Evolutionary conservation across 1,284 basidiomycete species (phyloP).

Genomic region (Salmacisia buchloeana): DNA sequence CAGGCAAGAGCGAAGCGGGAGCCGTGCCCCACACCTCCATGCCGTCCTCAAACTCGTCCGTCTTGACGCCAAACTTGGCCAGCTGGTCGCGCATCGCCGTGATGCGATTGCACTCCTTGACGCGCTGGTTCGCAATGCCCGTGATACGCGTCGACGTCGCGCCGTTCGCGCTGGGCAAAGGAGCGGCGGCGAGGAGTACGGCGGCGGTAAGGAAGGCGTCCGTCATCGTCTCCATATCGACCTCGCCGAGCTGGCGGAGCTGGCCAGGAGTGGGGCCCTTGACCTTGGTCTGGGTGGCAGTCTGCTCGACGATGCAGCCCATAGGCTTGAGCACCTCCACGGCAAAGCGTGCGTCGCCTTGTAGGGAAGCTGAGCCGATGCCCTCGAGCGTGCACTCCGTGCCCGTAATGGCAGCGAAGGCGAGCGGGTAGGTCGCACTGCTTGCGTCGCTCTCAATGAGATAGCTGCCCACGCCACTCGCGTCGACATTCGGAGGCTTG

Average conservation of each 20-base stretch:
- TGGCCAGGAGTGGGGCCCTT: slow-evolving; percentile 75
- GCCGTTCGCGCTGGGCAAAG: slow-evolving; percentile 46
- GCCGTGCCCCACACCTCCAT: slow-evolving; percentile 76
- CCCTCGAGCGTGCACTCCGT: slow-evolving; percentile 86
- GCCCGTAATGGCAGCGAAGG: slow-evolving; percentile 92
- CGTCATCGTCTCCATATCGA: slow-evolving; percentile 99
- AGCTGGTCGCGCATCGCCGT: slow-evolving; percentile 93
- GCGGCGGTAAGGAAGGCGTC: slow-evolving; percentile 96
- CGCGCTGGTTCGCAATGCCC: slow-evolving; percentile 95
- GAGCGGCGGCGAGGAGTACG: slow-evolving; percentile 72
- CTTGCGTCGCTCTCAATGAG: slow-evolving; percentile 93
- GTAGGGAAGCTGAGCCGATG: slow-evolving; percentile 83
- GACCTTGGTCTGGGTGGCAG: slow-evolving; percentile 82
- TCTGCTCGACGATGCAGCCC: slow-evolving; percentile 88
- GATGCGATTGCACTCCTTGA: slow-evolving; percentile 97
- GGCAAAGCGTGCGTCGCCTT: slow-evolving; percentile 94
- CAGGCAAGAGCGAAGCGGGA: slow-evolving; percentile 56
- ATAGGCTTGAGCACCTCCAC: slow-evolving; percentile 86
- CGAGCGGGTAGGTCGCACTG: slow-evolving; percentile 92
- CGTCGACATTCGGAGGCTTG: slow-evolving; percentile 59
- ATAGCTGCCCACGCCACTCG: slow-evolving; percentile 57
- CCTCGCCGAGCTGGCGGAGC: slow-evolving; percentile 74
- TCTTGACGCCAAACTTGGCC: slow-evolving; percentile 89
- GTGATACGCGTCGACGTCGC: slow-evolving; percentile 66
- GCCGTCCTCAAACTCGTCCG: slow-evolving; percentile 86